Conservation (phyloP, 164 flowering plant genomes). For the Santalum album region DNA sequence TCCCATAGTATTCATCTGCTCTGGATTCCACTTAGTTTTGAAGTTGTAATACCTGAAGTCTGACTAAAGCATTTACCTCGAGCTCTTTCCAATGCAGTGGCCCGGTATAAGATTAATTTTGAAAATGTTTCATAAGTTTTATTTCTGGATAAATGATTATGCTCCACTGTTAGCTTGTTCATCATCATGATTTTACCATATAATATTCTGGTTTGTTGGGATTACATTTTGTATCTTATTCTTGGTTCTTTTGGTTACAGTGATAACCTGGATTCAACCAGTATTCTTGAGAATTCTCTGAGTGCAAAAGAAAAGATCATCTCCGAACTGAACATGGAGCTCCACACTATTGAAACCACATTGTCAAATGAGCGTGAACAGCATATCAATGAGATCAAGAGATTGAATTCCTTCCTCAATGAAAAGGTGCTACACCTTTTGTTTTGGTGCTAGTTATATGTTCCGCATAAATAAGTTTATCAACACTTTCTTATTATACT, state of each 20-base stretch:
- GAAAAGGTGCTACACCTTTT: conserved; percentile 57
- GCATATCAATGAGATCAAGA: conserved; percentile 75
- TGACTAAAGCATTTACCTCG: no score
- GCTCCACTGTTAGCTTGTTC: background rate
- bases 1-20: no score
- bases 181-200: background rate
- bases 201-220: background rate
- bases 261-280: conserved; percentile 61
- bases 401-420: conserved; percentile 55
- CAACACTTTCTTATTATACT: no score
- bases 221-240: background rate
- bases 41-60: no score
- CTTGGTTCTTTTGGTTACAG: conserved; percentile 32
- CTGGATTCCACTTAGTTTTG: no score
- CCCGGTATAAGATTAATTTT: background rate
- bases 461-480: background rate
- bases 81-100: no score
- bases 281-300: conserved; percentile 76
- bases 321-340: conserved; percentile 83
- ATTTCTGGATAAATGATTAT: background rate
- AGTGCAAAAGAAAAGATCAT: conserved; percentile 95
- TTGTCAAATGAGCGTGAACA: conserved; percentile 81
- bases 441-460: background rate
- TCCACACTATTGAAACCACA: conserved; percentile 73
- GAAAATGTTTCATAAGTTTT: background rate